These are phyloP conservation scores for Coccomyxa subellipsoidea DNA, from an alignment of 163 green algal species.

Conservation along the genomic window DNA sequence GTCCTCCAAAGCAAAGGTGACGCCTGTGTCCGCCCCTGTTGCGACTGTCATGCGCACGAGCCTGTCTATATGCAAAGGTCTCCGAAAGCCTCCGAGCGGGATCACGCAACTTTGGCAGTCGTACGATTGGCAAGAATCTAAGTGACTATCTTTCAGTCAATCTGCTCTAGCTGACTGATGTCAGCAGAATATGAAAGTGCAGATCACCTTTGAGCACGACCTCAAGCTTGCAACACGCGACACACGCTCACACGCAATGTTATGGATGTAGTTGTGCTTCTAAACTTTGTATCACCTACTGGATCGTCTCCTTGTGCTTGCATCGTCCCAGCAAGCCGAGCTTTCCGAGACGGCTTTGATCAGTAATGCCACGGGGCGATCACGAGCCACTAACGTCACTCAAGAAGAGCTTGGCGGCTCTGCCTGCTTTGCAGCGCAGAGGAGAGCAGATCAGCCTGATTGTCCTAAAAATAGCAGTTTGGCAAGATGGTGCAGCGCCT, in stretches of 20 bases:
- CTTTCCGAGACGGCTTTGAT: not conserved
- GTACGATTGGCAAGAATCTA: not conserved
- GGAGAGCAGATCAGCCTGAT: not conserved
- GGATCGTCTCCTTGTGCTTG: too few relatives aligned
- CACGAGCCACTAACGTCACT: not conserved
- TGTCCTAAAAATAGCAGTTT: not conserved
- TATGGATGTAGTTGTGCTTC: too few relatives aligned
- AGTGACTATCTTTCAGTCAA: not conserved
- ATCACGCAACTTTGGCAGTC: too few relatives aligned
- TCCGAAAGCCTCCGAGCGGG: too few relatives aligned
- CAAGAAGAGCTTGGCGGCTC: not conserved
- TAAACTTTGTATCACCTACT: too few relatives aligned
- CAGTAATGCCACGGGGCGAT: not conserved
- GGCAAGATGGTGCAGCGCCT: slow-evolving; percentile 87
- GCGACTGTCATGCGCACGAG: not conserved
- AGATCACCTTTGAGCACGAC: too few relatives aligned
- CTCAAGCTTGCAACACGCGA: too few relatives aligned
- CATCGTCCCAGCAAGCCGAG: too few relatives aligned
- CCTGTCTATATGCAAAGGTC: too few relatives aligned
- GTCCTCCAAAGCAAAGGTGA: slow-evolving; percentile 75
- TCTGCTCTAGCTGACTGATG: too few relatives aligned
- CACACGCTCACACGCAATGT: too few relatives aligned
- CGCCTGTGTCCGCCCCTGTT: slow-evolving; percentile 24
- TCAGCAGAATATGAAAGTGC: too few relatives aligned
- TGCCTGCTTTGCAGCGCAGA: not conserved